Evolutionary conservation across 2,329 filamentous ascomycete genomes (phyloP), one percentile per base, ranked within the genome.

Genomic region (Colletotrichum sp.): DNA sequence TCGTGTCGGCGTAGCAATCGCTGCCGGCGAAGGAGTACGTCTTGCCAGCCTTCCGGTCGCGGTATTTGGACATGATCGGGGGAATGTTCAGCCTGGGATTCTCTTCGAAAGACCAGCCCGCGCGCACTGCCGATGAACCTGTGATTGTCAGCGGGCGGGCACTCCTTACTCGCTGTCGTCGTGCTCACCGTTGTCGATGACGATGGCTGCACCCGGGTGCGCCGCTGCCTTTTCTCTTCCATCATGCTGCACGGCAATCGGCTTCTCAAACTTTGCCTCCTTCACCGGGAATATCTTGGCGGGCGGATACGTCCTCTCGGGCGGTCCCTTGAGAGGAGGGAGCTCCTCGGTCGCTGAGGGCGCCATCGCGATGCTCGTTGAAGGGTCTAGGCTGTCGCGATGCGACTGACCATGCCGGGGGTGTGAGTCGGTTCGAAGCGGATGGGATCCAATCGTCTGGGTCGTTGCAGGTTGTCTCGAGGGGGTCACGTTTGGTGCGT

Each of bases 1-100:
- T 98, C 30, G 96, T 97, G 85, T 99, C 97, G 78, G 96, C 94
- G 82, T 97, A 99, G 82, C 98, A 95, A 87, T 99, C 97, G 80
- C 93, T 92, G 72, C 97, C 97, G 61, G 98, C 94, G 83, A 99
- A 98, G 30, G 94, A 95, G 83, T 98, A 98, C 29, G 95, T 98
- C 86, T 95, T 96, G 82, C 94, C 95, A 64, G 98, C 88, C 85
- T 99, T 99, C 80, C 97, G 94, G 84, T 99, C 97, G 82, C 96
- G 94, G 85, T 98, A 99, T 82, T 96, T 95, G 78, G 97, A 94
- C 92, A 98, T 98, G 79, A 98, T 94, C 15, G 97, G 96, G 2
- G 96, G 95, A 49, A 98, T 90, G 77, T 91, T 90, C 72, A 99
- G 89, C 78, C 95, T 92, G 2, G 97, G 97, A n/a, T 89, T 88